Evolutionary conservation across 2,329 filamentous ascomycete genomes (phyloP).

Genomic region (Arthrobotrys sphaeroides): DNA sequence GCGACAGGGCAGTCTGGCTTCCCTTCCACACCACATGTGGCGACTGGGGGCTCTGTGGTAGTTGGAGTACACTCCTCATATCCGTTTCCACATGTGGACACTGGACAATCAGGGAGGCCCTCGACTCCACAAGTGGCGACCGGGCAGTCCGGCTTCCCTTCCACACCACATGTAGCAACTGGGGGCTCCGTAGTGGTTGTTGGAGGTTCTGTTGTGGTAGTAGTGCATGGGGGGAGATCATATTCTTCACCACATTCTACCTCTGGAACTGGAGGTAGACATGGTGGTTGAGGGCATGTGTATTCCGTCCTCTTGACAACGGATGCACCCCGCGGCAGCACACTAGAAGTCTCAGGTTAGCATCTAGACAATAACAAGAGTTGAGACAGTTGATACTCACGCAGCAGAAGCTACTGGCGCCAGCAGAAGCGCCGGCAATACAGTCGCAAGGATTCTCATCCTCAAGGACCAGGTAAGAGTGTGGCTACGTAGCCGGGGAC

Average conservation of each 20-base stretch:
- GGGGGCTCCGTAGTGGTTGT: background rate
- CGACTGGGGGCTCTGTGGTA: background rate
- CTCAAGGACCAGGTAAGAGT: background rate
- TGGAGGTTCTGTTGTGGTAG: background rate
- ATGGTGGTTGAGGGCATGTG: background rate
- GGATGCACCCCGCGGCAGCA: background rate
- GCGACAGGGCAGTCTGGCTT: too few relatives aligned
- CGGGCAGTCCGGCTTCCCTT: too few relatives aligned
- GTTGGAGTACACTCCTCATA: background rate
- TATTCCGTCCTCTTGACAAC: background rate
- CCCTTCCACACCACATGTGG: background rate
- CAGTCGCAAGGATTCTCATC: conserved; percentile 34
- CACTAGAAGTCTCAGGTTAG: background rate
- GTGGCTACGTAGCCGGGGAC: background rate
- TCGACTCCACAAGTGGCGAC: background rate
- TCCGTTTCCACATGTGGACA: too few relatives aligned
- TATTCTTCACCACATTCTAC: background rate
- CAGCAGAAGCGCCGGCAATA: conserved; percentile 45
- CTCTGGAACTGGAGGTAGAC: background rate
- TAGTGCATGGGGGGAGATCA: background rate
- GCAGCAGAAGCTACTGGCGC: conserved; percentile 25
- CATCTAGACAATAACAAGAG: background rate
- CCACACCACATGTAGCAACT: background rate
- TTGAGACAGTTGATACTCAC: conserved; percentile 1
- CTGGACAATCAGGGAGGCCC: background rate